phyloP scores from a whole-genome alignment of 192 early-diverging fungal species.

The Linnemannia schmuckeri region DNA sequence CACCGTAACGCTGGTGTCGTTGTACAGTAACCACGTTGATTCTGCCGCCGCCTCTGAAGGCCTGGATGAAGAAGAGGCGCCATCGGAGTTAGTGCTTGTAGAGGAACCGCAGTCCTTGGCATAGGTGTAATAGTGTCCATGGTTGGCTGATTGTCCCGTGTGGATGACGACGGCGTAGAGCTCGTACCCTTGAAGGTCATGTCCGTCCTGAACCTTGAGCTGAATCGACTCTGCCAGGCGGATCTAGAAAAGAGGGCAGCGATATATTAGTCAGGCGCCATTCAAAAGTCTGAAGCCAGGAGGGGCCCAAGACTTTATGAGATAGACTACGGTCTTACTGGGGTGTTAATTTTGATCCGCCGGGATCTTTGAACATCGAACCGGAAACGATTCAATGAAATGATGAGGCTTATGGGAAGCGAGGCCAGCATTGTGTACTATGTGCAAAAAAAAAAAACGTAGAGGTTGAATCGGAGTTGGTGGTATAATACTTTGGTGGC shows the following conservation, averaged over 20 bases:
- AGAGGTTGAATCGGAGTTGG: background rate
- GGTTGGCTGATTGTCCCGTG: slow-evolving; percentile 59
- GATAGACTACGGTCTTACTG: slow-evolving; percentile 1
- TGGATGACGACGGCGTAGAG: slow-evolving; percentile 64
- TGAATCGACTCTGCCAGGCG: slow-evolving; percentile 18
- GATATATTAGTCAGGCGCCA: background rate
- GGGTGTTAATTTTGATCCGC: slow-evolving; percentile 43
- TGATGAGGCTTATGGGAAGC: slow-evolving; percentile 31
- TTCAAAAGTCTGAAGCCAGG: background rate
- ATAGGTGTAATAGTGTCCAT: slow-evolving; percentile 68
- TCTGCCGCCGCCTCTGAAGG: background rate
- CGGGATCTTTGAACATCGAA: slow-evolving; percentile 30
- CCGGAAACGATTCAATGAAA: slow-evolving; percentile 49
- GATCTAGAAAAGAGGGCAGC: slow-evolving; percentile 5
- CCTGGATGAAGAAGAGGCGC: background rate
- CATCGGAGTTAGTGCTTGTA: background rate
- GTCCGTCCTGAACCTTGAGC: slow-evolving; percentile 23
- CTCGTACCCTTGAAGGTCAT: slow-evolving; percentile 34
- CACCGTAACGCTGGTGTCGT: slow-evolving; percentile 48
- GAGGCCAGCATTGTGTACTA: slow-evolving; percentile 39
- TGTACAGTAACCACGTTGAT: slow-evolving; percentile 48
- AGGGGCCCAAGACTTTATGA: too few relatives aligned
- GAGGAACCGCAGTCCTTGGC: slow-evolving; percentile 48
- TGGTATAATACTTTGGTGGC: background rate
- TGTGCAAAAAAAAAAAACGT: background rate